Conservation (phyloP, 1,139 yeast species). For the Kodamaea ohmeri region DNA sequence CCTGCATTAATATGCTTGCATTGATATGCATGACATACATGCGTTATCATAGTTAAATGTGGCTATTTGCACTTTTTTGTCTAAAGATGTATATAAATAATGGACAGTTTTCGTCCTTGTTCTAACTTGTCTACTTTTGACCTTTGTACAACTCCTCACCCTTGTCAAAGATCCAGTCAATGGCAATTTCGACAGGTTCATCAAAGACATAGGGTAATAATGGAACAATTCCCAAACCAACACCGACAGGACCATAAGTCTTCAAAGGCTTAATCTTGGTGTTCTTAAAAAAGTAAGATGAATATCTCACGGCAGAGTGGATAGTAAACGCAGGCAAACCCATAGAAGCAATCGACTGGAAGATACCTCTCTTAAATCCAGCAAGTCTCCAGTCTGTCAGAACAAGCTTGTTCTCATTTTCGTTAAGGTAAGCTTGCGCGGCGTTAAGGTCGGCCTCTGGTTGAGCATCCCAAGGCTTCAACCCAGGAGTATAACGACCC, state of each 20-base stretch:
- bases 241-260: slow-evolving; percentile 72
- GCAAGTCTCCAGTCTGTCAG: slow-evolving; percentile 64
- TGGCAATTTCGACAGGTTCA: slow-evolving; percentile 73
- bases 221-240: slow-evolving; percentile 78
- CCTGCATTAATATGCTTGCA: too few relatives aligned
- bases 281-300: slow-evolving; percentile 56
- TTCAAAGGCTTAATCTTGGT: slow-evolving; percentile 36
- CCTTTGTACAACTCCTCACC: slow-evolving; percentile 41
- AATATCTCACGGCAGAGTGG: slow-evolving; percentile 73
- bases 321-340: slow-evolving; percentile 85
- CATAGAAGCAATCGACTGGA: slow-evolving; percentile 83
- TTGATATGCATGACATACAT: too few relatives aligned
- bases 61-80: not conserved
- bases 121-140: slow-evolving; percentile 5
- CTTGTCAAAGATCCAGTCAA: slow-evolving; percentile 62
- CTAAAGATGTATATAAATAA: not conserved
- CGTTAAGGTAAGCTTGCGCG: slow-evolving; percentile 28
- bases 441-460: slow-evolving; percentile 43
- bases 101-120: not conserved
- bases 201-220: slow-evolving; percentile 75
- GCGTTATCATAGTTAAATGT: too few relatives aligned
- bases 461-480: slow-evolving; percentile 68
- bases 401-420: slow-evolving; percentile 27
- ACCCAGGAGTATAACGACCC: slow-evolving; percentile 61
- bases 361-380: slow-evolving; percentile 67